Evolutionary conservation across 2,329 filamentous ascomycete species (phyloP).

Genomic region (Rutstroemia sp.): DNA sequence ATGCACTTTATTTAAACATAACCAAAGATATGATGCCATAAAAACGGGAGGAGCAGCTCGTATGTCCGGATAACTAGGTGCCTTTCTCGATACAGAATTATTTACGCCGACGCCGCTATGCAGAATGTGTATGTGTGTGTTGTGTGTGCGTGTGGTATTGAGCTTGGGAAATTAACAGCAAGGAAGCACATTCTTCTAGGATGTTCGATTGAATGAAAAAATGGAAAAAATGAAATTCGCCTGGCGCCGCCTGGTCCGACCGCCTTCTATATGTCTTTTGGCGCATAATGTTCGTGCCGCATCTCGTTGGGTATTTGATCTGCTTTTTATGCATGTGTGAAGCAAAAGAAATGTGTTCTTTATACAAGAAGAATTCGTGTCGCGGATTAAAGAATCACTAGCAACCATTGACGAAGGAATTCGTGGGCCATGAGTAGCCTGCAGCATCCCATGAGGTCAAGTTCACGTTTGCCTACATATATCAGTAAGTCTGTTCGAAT

Average conservation of each 20-base stretch:
- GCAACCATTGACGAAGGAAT: constrained; percentile 52
- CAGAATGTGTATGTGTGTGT: constrained; percentile 7
- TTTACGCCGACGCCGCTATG: constrained; percentile 12
- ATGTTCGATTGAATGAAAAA: constrained; percentile 4
- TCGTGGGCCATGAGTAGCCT: constrained; percentile 52
- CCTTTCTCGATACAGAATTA: not conserved
- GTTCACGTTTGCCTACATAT: constrained; percentile 46
- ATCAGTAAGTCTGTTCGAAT: constrained; percentile 8
- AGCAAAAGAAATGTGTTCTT: constrained; percentile 12
- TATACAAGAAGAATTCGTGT: constrained; percentile 15
- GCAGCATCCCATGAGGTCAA: constrained; percentile 50
- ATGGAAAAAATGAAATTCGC: not conserved
- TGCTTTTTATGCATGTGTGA: constrained; percentile 7
- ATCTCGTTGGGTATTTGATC: constrained; percentile 8
- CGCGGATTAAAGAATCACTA: constrained; percentile 6
- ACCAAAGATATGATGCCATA: not conserved
- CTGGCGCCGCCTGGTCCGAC: constrained; percentile 6
- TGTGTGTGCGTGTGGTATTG: not conserved
- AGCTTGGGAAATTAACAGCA: constrained; percentile 5
- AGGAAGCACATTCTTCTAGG: constrained; percentile 2
- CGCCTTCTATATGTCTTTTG: constrained; percentile 12
- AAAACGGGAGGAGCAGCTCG: constrained; percentile 2
- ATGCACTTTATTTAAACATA: not conserved
- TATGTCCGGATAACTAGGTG: not conserved
- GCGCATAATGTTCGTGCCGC: constrained; percentile 7